Evolutionary conservation across 1,284 basidiomycete species (phyloP).

Genomic region (Afroboletus lepidellus): DNA sequence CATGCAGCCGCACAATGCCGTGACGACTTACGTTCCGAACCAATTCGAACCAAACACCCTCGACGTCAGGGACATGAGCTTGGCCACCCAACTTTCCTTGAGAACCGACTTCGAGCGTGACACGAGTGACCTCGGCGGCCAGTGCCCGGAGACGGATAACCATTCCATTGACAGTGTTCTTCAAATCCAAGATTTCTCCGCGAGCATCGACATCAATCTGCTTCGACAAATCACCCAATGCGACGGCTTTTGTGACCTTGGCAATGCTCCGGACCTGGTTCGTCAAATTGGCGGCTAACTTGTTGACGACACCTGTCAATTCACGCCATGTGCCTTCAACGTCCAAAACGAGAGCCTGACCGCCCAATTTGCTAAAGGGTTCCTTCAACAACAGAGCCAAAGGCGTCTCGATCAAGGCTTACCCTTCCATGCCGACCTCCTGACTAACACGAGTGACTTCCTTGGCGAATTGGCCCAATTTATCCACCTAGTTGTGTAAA

Average conservation of each 20-base stretch:
- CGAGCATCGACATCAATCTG: constrained; percentile 97
- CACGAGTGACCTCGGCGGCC: constrained; percentile 94
- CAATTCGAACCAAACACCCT: constrained; percentile 93
- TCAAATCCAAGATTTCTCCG: constrained; percentile 95
- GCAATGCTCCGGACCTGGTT: constrained; percentile 95
- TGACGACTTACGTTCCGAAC: constrained; percentile 73
- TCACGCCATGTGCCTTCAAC: constrained; percentile 95
- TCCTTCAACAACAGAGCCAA: constrained; percentile 10
- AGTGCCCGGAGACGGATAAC: constrained; percentile 86
- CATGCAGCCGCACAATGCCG: background rate
- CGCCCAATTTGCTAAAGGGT: constrained; percentile 72
- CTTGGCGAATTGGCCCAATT: constrained; percentile 77
- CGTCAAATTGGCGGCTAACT: constrained; percentile 91
- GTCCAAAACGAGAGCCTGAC: constrained; percentile 89
- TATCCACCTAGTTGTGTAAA: constrained; percentile 53
- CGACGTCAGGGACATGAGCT: constrained; percentile 90
- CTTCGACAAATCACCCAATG: constrained; percentile 90
- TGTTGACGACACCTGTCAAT: constrained; percentile 88
- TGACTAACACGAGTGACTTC: constrained; percentile 86
- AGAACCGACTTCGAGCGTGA: constrained; percentile 91
- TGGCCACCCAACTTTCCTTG: constrained; percentile 90
- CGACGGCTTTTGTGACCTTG: constrained; percentile 96
- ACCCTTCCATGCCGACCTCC: constrained; percentile 93
- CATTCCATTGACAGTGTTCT: constrained; percentile 99
- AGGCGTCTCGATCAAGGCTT: constrained; percentile 18